Evolutionary conservation across 768 basidiomycete genomes (phyloP).

Genomic region (Lentinula detonsa): DNA sequence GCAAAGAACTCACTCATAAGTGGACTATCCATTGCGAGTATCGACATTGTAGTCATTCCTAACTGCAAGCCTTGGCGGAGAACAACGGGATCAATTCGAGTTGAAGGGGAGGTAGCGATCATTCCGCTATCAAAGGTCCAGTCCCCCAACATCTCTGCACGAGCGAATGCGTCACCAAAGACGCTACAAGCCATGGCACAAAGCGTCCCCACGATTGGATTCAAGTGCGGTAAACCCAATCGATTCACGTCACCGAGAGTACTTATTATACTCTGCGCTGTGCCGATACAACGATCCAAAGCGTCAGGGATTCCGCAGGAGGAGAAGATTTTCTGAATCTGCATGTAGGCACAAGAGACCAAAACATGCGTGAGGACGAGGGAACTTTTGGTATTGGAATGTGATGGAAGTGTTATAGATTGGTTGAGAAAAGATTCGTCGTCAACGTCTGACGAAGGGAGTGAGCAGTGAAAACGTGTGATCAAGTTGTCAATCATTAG

Average conservation of each 20-base stretch:
- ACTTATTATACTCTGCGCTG: conserved; percentile 11
- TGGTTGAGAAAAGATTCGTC: conserved; percentile 4
- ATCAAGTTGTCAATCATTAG: conserved; percentile 9
- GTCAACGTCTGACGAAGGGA: conserved; percentile 7
- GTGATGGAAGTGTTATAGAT: not conserved
- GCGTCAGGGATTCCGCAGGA: conserved; percentile 6
- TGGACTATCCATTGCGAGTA: conserved; percentile 3
- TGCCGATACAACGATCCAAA: conserved; percentile 2
- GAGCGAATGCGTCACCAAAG: not conserved
- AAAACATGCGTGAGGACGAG: conserved; percentile 11
- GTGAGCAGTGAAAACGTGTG: conserved; percentile 8
- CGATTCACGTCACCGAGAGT: conserved; percentile 10
- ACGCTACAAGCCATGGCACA: conserved; percentile 3
- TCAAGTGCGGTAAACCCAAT: conserved; percentile 7
- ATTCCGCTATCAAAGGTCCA: not conserved
- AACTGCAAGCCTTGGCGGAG: not conserved
- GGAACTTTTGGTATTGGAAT: conserved; percentile 8
- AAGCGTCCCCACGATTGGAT: conserved; percentile 13
- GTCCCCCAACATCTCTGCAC: not conserved
- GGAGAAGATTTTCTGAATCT: conserved; percentile 12
- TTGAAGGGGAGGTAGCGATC: no score
- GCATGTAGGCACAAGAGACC: conserved; percentile 11
- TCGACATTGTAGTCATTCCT: not conserved
- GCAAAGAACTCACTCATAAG: not conserved
- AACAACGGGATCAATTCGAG: not conserved